A percentile compares a stretch with the other conserved stretches of the same genome.
These are phyloP conservation scores for Colletotrichum theobromicola DNA, from an alignment of 2,329 filamentous ascomycete species.

Conservation along the genomic window DNA sequence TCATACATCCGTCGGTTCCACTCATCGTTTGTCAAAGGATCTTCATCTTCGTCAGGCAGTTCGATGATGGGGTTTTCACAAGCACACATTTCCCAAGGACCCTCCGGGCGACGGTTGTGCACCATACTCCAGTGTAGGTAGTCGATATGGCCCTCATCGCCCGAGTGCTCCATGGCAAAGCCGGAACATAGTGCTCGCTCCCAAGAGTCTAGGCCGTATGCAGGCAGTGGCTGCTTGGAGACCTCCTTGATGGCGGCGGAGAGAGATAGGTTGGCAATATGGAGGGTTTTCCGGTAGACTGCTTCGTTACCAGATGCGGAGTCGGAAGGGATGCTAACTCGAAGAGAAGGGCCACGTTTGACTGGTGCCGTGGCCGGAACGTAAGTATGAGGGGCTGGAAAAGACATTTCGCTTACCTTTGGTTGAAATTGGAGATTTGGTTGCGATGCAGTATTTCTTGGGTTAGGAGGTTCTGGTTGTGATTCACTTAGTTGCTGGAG, in stretches of 20 bases:
- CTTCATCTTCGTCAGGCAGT: neutral
- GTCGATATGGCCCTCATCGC: neutral
- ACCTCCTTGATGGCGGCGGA: neutral
- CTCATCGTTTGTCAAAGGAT: neutral
- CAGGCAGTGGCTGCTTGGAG: neutral
- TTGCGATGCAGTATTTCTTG: neutral
- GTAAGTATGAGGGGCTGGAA: neutral
- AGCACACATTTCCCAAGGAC: neutral
- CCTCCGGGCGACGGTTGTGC: neutral
- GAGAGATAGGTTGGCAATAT: neutral
- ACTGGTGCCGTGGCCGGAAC: neutral
- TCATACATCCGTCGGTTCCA: neutral
- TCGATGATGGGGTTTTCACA: neutral
- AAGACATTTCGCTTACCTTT: neutral
- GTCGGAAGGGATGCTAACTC: neutral
- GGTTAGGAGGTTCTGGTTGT: neutral
- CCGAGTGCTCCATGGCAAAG: neutral
- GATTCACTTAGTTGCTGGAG: neutral
- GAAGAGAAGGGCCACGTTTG: neutral
- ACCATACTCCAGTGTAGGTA: slow-evolving; percentile 3
- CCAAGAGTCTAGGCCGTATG: neutral
- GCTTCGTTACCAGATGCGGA: neutral
- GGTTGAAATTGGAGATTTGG: neutral
- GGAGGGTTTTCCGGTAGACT: neutral
- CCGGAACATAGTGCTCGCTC: neutral